A percentile compares a stretch with the other conserved stretches of the same genome.
Evolutionary conservation across 352 stramenopile genomes (phyloP).

Genomic region (Phytophthora pini): DNA sequence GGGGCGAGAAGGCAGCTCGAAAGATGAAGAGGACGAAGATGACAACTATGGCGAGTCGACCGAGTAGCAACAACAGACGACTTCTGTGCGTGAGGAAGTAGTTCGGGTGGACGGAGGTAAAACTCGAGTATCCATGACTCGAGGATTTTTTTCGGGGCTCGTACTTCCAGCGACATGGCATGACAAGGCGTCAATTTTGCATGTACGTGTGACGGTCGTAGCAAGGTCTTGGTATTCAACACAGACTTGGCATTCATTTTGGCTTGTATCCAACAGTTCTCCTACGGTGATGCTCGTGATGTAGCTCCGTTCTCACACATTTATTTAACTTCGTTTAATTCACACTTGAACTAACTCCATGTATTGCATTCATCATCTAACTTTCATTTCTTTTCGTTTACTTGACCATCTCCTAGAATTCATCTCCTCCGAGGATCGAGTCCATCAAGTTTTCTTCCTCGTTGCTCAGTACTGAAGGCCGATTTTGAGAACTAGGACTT

Average conservation of each 20-base stretch:
- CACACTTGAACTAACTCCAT: too few species aligned
- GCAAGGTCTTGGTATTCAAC: neutral
- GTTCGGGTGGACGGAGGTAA: too few species aligned
- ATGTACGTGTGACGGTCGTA: neutral
- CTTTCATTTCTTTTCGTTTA: slow-evolving; percentile 2
- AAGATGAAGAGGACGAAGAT: slow-evolving; percentile 11
- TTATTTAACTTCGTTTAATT: too few species aligned
- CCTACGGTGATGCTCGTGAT: too few species aligned
- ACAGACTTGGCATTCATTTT: neutral
- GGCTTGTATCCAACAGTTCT: neutral
- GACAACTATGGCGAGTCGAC: slow-evolving; percentile 2
- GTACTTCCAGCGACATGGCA: neutral
- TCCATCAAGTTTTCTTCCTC: slow-evolving; percentile 89
- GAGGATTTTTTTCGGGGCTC: neutral
- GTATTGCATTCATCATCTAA: too few species aligned
- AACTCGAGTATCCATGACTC: too few species aligned
- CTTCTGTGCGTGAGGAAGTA: slow-evolving; percentile 18
- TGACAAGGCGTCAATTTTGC: neutral
- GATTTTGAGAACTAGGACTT: slow-evolving; percentile 13
- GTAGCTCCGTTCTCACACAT: too few species aligned
- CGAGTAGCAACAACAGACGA: slow-evolving; percentile 5
- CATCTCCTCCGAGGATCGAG: slow-evolving; percentile 64
- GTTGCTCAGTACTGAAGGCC: slow-evolving; percentile 64
- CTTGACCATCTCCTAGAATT: slow-evolving; percentile 16
- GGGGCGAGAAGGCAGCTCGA: neutral